phyloP scores from a whole-genome alignment of 1,284 basidiomycete genomes.

The Ustilago curta region DNA sequence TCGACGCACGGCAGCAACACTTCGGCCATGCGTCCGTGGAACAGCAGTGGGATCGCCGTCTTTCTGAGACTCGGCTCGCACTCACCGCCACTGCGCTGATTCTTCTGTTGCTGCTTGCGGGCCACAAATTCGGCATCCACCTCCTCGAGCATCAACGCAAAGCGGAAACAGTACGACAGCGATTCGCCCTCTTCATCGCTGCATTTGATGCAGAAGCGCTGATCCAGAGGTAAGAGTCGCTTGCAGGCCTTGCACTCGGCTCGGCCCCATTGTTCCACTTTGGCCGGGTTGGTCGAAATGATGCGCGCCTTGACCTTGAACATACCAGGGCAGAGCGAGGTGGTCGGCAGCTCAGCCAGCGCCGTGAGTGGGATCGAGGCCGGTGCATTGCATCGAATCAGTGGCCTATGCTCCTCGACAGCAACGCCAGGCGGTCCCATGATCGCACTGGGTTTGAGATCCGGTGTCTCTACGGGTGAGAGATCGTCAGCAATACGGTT shows the following conservation, averaged over 20 bases:
- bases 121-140: conserved; percentile 32
- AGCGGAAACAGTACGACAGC: conserved; percentile 36
- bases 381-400: conserved; percentile 44
- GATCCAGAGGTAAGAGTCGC: conserved; percentile 31
- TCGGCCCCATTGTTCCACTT: conserved; percentile 41
- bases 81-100: background rate
- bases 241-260: conserved; percentile 43
- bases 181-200: conserved; percentile 46
- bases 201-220: conserved; percentile 48
- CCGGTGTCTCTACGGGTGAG: conserved; percentile 18
- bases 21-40: conserved; percentile 31
- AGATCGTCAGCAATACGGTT: conserved; percentile 10
- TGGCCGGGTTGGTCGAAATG: conserved; percentile 37
- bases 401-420: conserved; percentile 14
- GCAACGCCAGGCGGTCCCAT: conserved; percentile 26
- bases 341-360: conserved; percentile 31
- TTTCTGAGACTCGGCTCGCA: conserved; percentile 8
- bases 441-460: conserved; percentile 25
- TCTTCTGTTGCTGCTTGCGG: conserved; percentile 18
- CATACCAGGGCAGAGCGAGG: conserved; percentile 37
- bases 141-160: conserved; percentile 49
- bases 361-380: conserved; percentile 30
- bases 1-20: conserved; percentile 38
- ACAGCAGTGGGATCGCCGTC: conserved; percentile 29
- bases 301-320: conserved; percentile 41